Base-by-base conservation (phyloP, 768 basidiomycete species). In the Xanthoconium purpureum region DNA sequence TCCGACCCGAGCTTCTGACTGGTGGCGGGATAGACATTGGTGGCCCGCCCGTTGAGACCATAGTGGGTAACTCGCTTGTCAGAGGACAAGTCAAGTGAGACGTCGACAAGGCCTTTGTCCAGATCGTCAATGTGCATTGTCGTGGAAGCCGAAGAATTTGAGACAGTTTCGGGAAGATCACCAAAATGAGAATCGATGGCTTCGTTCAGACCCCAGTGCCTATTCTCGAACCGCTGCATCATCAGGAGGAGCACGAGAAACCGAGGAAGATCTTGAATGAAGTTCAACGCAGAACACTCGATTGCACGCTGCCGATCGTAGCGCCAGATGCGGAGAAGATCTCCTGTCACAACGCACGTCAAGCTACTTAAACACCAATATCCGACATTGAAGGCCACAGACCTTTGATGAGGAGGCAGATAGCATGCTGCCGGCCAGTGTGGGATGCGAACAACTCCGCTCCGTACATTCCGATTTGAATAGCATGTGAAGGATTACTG, bases 381-480 rank as follows among this genome's bases (percentile, higher is more conserved):
- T 18, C 8, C 14, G 11, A n/a, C 52, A n/a, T 57, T 12, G 15
- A 52, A 24, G 24, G 24, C 24, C 24, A 24, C 40, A 10, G 24
- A 57, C 50, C 46, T 1, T 18, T 44, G 6, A 53, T 15, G 9
- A 32, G 2, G 12, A 57, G 51, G 6, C 51, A 53, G 40, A 57
- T 53, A 8, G 12, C 56, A 18, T 53, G 51, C 11, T 49, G 30
- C 14, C 51, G 47, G 18, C 35, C 56, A 57, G 20, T 42, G 53
- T 57, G 40, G 18, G 51, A 48, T 32, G 56, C 47, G 20, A 57
- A 49, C 47, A 56, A 40, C 33, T 52, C 55, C 6, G 32, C 20
- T 17, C 24, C 50, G 33, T 56, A 51, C 5, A 28, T 28, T 20
- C 50, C 50, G 2, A 15, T 10, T 50, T 51, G 44, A 17, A 6